Evolutionary conservation across 2,329 filamentous ascomycete species (phyloP), one percentile per base, ranked within the genome.

Genomic region (Aspergillus jensenii): DNA sequence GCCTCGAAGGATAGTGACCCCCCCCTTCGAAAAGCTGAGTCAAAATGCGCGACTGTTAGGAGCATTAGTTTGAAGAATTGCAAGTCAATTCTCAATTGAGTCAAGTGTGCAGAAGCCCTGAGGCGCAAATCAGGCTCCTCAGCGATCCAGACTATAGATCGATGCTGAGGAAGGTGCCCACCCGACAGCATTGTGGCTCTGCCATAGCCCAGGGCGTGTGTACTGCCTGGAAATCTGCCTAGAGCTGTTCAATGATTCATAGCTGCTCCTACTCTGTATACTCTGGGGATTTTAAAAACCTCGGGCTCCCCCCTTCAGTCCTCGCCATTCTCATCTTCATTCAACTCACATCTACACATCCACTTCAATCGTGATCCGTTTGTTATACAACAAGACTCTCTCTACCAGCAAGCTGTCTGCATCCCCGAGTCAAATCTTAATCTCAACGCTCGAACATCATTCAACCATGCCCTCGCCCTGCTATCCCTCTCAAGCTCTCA

Each of bases 141-240:
- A 27, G 45, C 51, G 27, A 53, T 53, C 14, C 41, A 49, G 37
- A 41, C 40, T 21, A 44, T 40, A 51, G 39, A 52, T 52, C 40
- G 39, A 43, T 47, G 44, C 44, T 48, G 25, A 40, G 11, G 27
- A 37, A 6, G 25, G 15, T 44, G 50, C 41, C 25, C 31, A 53
- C 51, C 35, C 27, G 27, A 31, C 27, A 31, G 27, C 35, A 53
- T n/a, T 39, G 51, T 45, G 51, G 51, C 51, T 53, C 51, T 39
- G 7, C 17, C 41, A 46, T 46, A 19, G 51, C 51, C 51, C 46
- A 37, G 51, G 51, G 41, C 41, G 31, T 25, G 19, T 27, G 19
- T 27, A 31, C 27, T 53, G 33, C 41, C 51, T 53, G 21, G 50
- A 19, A 31, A 15, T 53, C 41, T 46, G 27, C 43, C 51, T 53